Conservation (phyloP, 768 basidiomycete genomes). For the Austroboletus festivus region DNA sequence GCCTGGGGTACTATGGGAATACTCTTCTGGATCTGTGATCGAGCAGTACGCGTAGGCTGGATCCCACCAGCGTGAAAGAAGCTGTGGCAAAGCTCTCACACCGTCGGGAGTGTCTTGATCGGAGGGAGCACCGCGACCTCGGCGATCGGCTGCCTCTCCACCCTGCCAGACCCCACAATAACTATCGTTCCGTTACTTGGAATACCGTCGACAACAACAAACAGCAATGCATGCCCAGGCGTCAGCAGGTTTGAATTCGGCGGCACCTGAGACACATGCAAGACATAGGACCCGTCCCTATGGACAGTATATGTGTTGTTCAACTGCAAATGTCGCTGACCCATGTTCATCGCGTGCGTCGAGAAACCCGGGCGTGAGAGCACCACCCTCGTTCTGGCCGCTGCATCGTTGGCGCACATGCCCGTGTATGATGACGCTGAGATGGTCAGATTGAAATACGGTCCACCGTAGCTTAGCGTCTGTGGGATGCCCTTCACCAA, state of each 20-base stretch:
- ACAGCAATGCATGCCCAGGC: slow-evolving; percentile 85
- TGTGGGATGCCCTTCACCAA: slow-evolving; percentile 63
- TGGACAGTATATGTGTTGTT: slow-evolving; percentile 84
- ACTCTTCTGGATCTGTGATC: no score
- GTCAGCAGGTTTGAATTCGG: slow-evolving; percentile 84
- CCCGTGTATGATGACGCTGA: slow-evolving; percentile 64
- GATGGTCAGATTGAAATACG: slow-evolving; percentile 44
- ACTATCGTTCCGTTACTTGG: slow-evolving; percentile 78
- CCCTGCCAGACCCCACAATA: slow-evolving; percentile 73
- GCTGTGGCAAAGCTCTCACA: no score
- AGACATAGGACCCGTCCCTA: slow-evolving; percentile 66
- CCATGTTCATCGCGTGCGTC: slow-evolving; percentile 87
- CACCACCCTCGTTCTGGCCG: slow-evolving; percentile 71
- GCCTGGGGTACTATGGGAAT: no score
- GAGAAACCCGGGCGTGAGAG: slow-evolving; percentile 84
- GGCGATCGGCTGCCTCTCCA: slow-evolving; percentile 65
- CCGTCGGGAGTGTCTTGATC: no score
- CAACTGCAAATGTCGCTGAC: slow-evolving; percentile 76
- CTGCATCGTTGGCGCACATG: slow-evolving; percentile 57
- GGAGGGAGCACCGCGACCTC: slow-evolving; percentile 40
- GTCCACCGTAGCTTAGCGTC: slow-evolving; percentile 82
- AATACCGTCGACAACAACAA: slow-evolving; percentile 79
- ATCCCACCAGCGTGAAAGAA: no score
- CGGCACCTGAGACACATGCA: slow-evolving; percentile 81
- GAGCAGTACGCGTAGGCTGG: no score